These are phyloP conservation scores for Ophiocordyceps camponoti-saundersi DNA, from an alignment of 2,329 filamentous ascomycete genomes.

Conservation along the genomic window DNA sequence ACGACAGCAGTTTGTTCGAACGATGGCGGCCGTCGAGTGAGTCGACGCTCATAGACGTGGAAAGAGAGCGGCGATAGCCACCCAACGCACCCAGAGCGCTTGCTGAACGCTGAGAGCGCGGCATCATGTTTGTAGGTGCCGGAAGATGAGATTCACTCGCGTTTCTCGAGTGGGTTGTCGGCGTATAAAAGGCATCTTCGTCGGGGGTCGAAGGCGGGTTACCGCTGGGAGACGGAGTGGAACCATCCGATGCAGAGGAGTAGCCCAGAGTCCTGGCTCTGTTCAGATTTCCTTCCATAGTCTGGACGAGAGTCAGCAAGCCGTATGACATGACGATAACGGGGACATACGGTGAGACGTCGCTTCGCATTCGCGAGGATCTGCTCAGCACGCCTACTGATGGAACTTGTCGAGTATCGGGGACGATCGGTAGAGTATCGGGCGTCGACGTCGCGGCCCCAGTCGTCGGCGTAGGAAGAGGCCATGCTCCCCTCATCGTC, in stretches of 20 bases:
- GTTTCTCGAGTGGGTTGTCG: constrained; percentile 12
- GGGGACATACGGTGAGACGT: constrained; percentile 56
- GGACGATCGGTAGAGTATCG: constrained; percentile 24
- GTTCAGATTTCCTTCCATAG: constrained; percentile 83
- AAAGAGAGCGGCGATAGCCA: constrained; percentile 34
- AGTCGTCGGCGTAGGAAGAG: constrained; percentile 34
- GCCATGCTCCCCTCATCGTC: constrained; percentile 52
- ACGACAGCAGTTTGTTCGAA: constrained; percentile 18
- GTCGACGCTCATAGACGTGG: constrained; percentile 26
- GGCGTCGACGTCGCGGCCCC: constrained; percentile 8
- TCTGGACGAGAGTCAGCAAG: constrained; percentile 29
- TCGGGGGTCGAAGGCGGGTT: constrained; percentile 10
- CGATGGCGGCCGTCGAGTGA: constrained; percentile 15
- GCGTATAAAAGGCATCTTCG: constrained; percentile 5
- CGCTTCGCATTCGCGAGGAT: constrained; percentile 89
- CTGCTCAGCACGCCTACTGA: constrained; percentile 72
- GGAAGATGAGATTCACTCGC: constrained; percentile 14
- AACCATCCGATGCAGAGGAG: constrained; percentile 25
- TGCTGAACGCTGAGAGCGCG: constrained; percentile 37
- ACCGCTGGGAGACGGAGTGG: constrained; percentile 30
- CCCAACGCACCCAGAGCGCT: constrained; percentile 46
- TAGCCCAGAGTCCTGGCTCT: constrained; percentile 52
- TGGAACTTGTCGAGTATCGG: constrained; percentile 51
- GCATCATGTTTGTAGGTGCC: constrained; percentile 10
- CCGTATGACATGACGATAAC: background rate